phyloP scores from a whole-genome alignment of 2,329 filamentous ascomycete genomes.

The Exophiala sp. region DNA sequence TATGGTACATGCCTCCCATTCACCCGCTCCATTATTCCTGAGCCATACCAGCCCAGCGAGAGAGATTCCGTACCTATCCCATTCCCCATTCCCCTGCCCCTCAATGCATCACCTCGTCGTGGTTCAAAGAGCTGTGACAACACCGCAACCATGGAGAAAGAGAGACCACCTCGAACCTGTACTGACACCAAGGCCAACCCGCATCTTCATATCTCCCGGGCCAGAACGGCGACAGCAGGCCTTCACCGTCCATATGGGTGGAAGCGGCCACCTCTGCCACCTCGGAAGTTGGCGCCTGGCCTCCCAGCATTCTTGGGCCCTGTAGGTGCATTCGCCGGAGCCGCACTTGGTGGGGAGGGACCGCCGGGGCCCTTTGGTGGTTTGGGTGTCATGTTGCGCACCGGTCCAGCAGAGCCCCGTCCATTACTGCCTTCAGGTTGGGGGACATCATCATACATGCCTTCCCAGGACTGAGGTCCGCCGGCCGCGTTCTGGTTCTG shows the following conservation, averaged over 20 bases:
- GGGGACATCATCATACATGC: conserved; percentile 95
- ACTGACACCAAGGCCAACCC: neutral
- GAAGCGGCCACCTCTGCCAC: conserved; percentile 68
- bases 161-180: neutral
- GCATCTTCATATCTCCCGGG: neutral
- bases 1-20: neutral
- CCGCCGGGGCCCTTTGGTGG: conserved; percentile 43
- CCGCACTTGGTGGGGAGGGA: conserved; percentile 45
- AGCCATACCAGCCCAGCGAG: neutral
- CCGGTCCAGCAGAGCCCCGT: conserved; percentile 40
- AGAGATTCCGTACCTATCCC: too few species aligned
- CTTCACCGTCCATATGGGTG: conserved; percentile 62
- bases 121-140: neutral
- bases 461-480: conserved; percentile 85
- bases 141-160: neutral
- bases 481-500: conserved; percentile 42
- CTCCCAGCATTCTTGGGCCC: conserved; percentile 92
- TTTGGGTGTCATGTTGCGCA: conserved; percentile 37
- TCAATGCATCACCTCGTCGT: neutral
- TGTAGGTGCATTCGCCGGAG: conserved; percentile 80
- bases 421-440: conserved; percentile 60
- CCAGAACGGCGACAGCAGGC: neutral
- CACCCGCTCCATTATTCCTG: neutral
- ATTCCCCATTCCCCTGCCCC: neutral
- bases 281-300: conserved; percentile 87